Percentiles rank a stretch among this genome's conserved stretches.
Conservation (phyloP, 257 asterid genomes). For the Solanum sejunctum region DNA sequence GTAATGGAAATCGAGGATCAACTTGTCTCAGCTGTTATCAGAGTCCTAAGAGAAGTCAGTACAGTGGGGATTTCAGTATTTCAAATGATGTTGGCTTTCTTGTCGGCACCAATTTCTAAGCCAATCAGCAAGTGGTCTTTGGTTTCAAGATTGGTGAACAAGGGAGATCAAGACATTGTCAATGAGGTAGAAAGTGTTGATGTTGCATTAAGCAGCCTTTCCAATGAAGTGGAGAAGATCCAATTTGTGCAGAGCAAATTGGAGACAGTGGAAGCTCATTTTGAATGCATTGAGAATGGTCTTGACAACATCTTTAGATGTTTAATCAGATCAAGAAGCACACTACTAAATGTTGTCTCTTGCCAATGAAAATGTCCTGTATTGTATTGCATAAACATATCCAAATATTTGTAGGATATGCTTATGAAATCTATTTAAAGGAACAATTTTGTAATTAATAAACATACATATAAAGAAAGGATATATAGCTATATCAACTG, state of each 20-base stretch:
- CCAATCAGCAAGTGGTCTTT: constrained; percentile 1
- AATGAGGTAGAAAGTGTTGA: neutral
- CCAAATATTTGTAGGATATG: neutral
- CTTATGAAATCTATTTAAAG: neutral
- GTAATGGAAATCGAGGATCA: neutral
- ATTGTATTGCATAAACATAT: neutral
- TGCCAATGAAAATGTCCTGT: neutral
- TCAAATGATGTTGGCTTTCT: neutral
- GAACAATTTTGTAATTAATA: neutral
- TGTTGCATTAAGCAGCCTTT: neutral
- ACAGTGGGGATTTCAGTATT: neutral
- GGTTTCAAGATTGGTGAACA: constrained; percentile 7
- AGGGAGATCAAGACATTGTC: neutral
- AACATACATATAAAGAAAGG: neutral
- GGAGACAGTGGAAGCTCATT: neutral
- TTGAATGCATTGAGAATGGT: constrained; percentile 4
- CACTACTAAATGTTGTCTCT: neutral
- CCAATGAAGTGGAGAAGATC: neutral
- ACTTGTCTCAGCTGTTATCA: constrained; percentile 2
- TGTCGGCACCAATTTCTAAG: neutral
- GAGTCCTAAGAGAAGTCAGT: constrained; percentile 2
- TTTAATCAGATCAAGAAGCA: neutral
- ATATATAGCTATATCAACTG: neutral
- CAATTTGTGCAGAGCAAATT: neutral
- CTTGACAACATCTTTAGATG: neutral